These are phyloP conservation scores for Russula compacta DNA, from an alignment of 768 basidiomycete genomes.

Conservation along the genomic window DNA sequence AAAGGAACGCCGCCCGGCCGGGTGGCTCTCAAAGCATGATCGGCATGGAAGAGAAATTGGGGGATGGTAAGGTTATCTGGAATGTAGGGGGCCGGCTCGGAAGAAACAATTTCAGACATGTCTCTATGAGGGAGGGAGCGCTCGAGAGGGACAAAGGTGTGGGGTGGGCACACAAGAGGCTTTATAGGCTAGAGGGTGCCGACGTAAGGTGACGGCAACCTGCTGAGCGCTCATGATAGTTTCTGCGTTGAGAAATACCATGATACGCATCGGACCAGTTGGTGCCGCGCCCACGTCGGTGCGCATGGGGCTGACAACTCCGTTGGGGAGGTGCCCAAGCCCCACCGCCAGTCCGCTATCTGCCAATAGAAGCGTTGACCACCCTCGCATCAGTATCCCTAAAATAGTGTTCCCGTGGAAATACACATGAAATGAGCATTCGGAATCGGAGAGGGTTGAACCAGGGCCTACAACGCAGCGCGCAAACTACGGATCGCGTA, in stretches of 20 bases:
- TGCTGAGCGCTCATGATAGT: background rate
- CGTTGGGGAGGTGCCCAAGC: background rate
- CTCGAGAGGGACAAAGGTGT: background rate
- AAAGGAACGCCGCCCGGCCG: constrained; percentile 41
- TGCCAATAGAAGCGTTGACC: background rate
- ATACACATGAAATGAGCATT: background rate
- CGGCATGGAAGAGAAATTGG: constrained; percentile 51
- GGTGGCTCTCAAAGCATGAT: constrained; percentile 36
- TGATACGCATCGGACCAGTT: background rate
- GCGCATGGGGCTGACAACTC: background rate
- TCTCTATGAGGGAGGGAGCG: background rate
- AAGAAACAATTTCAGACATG: constrained; percentile 23
- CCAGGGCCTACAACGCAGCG: background rate
- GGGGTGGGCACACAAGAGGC: background rate
- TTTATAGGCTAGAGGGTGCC: background rate
- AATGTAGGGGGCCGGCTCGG: constrained; percentile 31
- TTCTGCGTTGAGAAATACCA: background rate
- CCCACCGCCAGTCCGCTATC: constrained; percentile 4
- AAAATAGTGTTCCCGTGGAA: background rate
- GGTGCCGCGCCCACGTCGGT: background rate
- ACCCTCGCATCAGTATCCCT: background rate
- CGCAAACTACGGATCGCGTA: background rate
- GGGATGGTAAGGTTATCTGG: constrained; percentile 58
- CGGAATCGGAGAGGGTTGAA: background rate
- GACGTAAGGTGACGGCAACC: constrained; percentile 2